Evolutionary conservation across 257 asterid genomes (phyloP).

Genomic region (Salvia hispanica): DNA sequence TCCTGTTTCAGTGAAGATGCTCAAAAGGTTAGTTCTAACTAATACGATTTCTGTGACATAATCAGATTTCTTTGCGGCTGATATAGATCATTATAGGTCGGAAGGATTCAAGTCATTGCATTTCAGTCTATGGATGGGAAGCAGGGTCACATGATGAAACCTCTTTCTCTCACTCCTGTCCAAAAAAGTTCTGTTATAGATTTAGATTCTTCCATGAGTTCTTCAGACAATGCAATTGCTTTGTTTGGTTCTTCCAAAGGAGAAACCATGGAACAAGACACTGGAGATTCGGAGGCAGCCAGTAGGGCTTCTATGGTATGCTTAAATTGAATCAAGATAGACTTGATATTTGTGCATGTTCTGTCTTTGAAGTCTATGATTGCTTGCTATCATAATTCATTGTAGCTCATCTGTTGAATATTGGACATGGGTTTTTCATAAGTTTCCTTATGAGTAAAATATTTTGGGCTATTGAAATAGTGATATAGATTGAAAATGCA

Average conservation of each 20-base stretch:
- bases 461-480: neutral
- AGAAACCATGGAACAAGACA: slow-evolving; percentile 64
- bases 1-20: slow-evolving; percentile 99
- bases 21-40: slow-evolving; percentile 63
- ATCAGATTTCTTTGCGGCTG: slow-evolving; percentile 20
- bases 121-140: slow-evolving; percentile 98
- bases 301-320: slow-evolving; percentile 62
- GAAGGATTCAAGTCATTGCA: slow-evolving; percentile 93
- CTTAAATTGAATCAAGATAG: neutral
- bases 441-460: neutral
- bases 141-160: slow-evolving; percentile 62
- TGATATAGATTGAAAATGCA: slow-evolving; percentile 16
- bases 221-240: slow-evolving; percentile 57
- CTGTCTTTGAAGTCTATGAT: slow-evolving; percentile 7
- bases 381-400: neutral
- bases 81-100: slow-evolving; percentile 59
- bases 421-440: slow-evolving; percentile 1
- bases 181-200: slow-evolving; percentile 60
- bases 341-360: slow-evolving; percentile 3
- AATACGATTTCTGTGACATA: slow-evolving; percentile 18
- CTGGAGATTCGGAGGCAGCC: slow-evolving; percentile 65
- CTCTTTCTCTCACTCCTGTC: slow-evolving; percentile 62
- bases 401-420: neutral
- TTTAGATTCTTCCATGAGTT: slow-evolving; percentile 65
- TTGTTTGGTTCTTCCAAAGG: slow-evolving; percentile 49